Base-by-base conservation (phyloP, 148 eudicot species). In the Cornus kousa region DNA sequence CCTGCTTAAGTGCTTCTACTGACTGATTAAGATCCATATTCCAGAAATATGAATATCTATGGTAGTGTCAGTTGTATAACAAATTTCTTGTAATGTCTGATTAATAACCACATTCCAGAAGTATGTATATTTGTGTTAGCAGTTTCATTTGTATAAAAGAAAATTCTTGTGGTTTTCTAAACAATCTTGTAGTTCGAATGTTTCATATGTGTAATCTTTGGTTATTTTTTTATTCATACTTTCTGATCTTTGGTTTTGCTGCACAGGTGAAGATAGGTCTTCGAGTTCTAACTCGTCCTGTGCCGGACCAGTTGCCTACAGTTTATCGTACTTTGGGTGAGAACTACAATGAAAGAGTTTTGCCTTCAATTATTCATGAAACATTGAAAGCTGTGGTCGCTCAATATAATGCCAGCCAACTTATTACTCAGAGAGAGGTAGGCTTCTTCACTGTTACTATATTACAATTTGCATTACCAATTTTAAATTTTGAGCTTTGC, bases 381-480 rank as follows among this genome's bases (percentile, higher is more conserved):
- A 92, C 98, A 57, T 74, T 94, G 88, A 94, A 92, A 84, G 87
- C 98, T 71, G 98, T 94, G 77, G 97, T 94, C 81, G 98, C 98
- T 19, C 98, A 92, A 73, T 94, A 94, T 85, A 94, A 92, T 76
- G 98, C 98, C 20, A 94, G 97, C 87, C 95, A 94, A 89, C 94
- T 94, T 16, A 90, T 94, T 48, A 92, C 98, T 77, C 98, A 94
- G 85, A 88, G 98, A 85, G 98, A 94, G 95, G 98, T 94, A 82
- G 62, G 81, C 55, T 62, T 20, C 77, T 77, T 46, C 12, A 37
- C 10, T 20, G 64, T 14, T 72, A 39, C 62, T 64, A 65, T 62
- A 37, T 48, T 0, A 35, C 35, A 7, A 4, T 53, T 72, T 64
- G 19, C 46, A 37, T 72, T 59, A 32, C 53, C 53, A 13, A 17